Base-by-base conservation (phyloP, 2,329 filamentous ascomycete genomes). In the Arthrobotrys sinensis region DNA sequence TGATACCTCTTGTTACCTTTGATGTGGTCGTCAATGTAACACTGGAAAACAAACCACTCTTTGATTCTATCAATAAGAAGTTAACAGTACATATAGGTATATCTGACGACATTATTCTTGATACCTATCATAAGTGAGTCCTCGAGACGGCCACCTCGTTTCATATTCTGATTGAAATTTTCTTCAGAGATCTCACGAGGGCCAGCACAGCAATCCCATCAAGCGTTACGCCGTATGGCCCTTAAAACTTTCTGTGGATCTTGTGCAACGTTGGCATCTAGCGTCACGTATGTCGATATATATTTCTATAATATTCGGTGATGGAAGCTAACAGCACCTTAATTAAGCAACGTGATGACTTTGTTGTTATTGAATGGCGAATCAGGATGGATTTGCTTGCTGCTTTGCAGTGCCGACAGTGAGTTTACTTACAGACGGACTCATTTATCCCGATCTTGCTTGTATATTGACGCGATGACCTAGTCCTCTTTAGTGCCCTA, bases 1-100 rank as follows among this genome's bases (percentile, higher is more conserved):
- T 91, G 85, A 86, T 90, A 19, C 88, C 89, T 0, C 85, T 91
- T 10, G 89, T 91, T 52, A 84, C 84, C 0, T 89, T 90, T 76
- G 89, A 91, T 79, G 84, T 89, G 14, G 80, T 90, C 0, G 86
- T 89, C 55, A 91, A 90, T 80, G 86, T 86, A 80, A 73, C 81
- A 60, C 0, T 21, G 8, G 45, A 55, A 19, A 55, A 55, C 32
- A 8, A 34, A 55, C 36, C 32, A 38, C 6, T 38, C 32, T 55
- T 55, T 55, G 32, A 6, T 38, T 55, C 32, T 55, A 55, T 38
- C 14, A 16, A 38, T 6, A 24, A 45, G 32, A 34, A n/a, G 11
- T 40, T 66, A 48, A 65, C 43, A 32, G 14, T 55, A 69, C 11
- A 4, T 34, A 14, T 60, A 86, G 85, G 78, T 89, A 10, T 90